phyloP scores from a whole-genome alignment of 2,329 filamentous ascomycete genomes.

The Chrysoporthe deuterocubensis region DNA sequence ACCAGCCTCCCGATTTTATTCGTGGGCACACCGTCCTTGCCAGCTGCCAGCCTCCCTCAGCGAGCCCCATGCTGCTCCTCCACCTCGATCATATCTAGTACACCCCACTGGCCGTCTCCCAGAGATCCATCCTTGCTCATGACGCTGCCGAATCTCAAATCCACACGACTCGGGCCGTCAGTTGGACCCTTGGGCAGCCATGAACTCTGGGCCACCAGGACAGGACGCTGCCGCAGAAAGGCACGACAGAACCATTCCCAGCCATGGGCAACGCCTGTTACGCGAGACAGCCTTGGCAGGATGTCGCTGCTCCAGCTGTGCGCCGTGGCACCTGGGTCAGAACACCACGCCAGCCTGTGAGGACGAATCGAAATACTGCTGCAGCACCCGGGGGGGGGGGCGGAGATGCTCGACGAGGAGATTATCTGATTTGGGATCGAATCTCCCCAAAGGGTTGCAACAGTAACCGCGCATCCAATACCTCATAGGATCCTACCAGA shows the following conservation, averaged over 20 bases:
- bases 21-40: not conserved
- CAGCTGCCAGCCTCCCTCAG: not conserved
- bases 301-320: not conserved
- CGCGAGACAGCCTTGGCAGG: not conserved
- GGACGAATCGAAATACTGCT: not conserved
- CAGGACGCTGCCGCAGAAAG: too few relatives aligned
- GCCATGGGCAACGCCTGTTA: not conserved
- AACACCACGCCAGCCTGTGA: too few relatives aligned
- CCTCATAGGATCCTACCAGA: not conserved
- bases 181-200: too few relatives aligned
- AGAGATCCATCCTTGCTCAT: too few relatives aligned
- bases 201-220: too few relatives aligned
- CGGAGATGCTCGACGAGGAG: not conserved
- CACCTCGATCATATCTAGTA: not conserved
- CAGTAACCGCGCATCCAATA: not conserved
- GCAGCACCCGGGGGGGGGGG: not conserved
- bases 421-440: not conserved
- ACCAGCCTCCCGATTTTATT: conserved; percentile 14
- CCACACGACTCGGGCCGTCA: too few relatives aligned
- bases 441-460: not conserved
- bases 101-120: not conserved
- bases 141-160: too few relatives aligned
- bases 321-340: not conserved
- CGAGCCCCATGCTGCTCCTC: not conserved
- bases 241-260: not conserved